phyloP scores from a whole-genome alignment of 306 rosid species.

The Begonia masoniana region DNA sequence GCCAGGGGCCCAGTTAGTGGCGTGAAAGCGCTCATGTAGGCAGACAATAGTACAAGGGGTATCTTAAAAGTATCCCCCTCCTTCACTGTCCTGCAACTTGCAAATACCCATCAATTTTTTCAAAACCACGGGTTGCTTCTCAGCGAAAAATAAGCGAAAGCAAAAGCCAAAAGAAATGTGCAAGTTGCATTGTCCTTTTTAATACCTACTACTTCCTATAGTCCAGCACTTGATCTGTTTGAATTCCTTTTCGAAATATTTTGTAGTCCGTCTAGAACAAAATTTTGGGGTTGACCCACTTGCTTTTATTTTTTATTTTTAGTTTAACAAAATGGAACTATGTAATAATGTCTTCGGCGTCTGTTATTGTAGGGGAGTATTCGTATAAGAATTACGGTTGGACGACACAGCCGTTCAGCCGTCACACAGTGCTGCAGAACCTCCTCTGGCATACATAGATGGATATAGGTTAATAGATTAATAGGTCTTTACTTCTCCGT shows the following conservation, averaged over 20 bases:
- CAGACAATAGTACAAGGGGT: constrained; percentile 18
- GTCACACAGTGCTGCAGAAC: too few relatives aligned
- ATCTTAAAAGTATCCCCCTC: constrained; percentile 25
- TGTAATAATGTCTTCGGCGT: too few relatives aligned
- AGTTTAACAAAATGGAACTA: too few relatives aligned
- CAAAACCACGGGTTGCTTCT: background rate
- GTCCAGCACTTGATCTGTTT: background rate
- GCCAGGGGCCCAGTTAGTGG: constrained; percentile 8
- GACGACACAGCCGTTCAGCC: too few relatives aligned
- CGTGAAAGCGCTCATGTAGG: constrained; percentile 23
- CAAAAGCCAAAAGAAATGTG: background rate
- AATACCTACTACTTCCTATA: background rate
- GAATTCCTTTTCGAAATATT: background rate
- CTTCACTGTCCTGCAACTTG: constrained; percentile 46
- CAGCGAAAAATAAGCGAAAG: background rate
- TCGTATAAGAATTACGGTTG: too few relatives aligned
- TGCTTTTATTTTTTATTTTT: background rate
- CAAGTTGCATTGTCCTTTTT: constrained; percentile 20
- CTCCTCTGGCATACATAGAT: too few relatives aligned
- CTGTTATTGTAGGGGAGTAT: too few relatives aligned
- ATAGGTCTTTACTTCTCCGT: background rate
- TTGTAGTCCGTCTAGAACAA: background rate
- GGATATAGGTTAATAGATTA: too few relatives aligned
- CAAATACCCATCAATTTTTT: constrained; percentile 24
- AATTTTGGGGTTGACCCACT: too few relatives aligned